Conservation (phyloP, 106 monocot species). For the Acorus gramineus region DNA sequence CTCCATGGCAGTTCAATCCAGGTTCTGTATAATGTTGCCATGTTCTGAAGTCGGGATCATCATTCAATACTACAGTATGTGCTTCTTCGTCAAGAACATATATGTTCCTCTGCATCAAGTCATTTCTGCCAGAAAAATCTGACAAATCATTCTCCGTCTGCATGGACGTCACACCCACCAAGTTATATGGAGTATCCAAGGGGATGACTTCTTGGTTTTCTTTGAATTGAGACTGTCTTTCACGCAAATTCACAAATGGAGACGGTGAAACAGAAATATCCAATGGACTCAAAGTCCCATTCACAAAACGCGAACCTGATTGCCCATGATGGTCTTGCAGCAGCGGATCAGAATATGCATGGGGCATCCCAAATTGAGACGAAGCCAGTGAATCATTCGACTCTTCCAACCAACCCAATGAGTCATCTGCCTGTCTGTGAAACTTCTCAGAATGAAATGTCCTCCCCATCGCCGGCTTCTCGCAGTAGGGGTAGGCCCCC, state of each 20-base stretch:
- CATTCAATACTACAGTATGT: constrained; percentile 1
- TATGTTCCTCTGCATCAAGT: not conserved
- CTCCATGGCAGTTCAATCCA: constrained; percentile 17
- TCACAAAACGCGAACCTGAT: constrained; percentile 5
- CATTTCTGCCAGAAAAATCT: constrained; percentile 22
- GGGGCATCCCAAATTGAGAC: constrained; percentile 28
- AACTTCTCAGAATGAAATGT: constrained; percentile 41
- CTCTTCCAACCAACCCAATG: constrained; percentile 8
- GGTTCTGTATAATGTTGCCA: constrained; percentile 14
- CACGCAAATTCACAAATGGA: constrained; percentile 16
- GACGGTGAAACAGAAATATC: constrained; percentile 22
- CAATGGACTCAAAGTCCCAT: constrained; percentile 4
- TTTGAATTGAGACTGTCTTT: not conserved
- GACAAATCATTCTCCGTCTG: constrained; percentile 14
- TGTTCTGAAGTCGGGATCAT: constrained; percentile 3
- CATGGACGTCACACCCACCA: constrained; percentile 3
- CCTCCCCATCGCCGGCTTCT: constrained; percentile 20
- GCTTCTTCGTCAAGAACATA: constrained; percentile 6
- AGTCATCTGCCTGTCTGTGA: constrained; percentile 16
- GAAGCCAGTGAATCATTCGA: constrained; percentile 26
- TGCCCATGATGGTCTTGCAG: constrained; percentile 25
- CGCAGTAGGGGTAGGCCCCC: constrained; percentile 17
- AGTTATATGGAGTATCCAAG: constrained; percentile 4
- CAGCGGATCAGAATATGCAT: constrained; percentile 64
- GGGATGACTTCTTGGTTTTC: constrained; percentile 13